phyloP scores from a whole-genome alignment of 2,329 filamentous ascomycete species.

The Ramularia endophylla region DNA sequence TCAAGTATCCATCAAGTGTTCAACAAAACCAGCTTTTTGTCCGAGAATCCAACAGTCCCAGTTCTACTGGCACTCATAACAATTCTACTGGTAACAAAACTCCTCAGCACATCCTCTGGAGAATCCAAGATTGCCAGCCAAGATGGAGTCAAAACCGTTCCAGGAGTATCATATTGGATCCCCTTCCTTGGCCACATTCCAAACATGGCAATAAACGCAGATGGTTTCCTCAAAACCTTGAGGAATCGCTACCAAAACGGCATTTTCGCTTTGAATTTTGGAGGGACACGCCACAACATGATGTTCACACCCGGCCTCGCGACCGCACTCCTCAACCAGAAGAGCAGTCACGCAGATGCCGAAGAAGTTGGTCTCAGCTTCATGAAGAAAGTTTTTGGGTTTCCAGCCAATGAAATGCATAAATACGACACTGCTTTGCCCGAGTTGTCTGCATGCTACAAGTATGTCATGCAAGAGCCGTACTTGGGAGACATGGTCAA shows the following conservation, averaged over 20 bases:
- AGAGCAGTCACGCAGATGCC: slow-evolving; percentile 26
- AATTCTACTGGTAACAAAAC: slow-evolving; percentile 16
- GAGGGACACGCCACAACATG: slow-evolving; percentile 46
- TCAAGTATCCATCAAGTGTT: background rate
- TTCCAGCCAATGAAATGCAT: slow-evolving; percentile 30
- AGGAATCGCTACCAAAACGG: slow-evolving; percentile 34
- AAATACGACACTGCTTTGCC: slow-evolving; percentile 33
- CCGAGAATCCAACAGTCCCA: slow-evolving; percentile 2
- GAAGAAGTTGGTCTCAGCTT: slow-evolving; percentile 23
- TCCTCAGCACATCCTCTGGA: slow-evolving; percentile 14
- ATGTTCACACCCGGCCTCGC: slow-evolving; percentile 45
- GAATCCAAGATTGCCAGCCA: slow-evolving; percentile 8
- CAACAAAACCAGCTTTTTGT: background rate
- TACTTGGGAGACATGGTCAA: slow-evolving; percentile 39
- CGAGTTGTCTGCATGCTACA: slow-evolving; percentile 29
- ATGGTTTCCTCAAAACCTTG: slow-evolving; percentile 39
- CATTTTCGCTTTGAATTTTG: slow-evolving; percentile 46
- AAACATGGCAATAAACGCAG: slow-evolving; percentile 43
- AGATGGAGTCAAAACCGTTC: slow-evolving; percentile 21
- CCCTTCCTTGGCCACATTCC: slow-evolving; percentile 52
- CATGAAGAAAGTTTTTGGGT: slow-evolving; percentile 37
- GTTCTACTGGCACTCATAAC: slow-evolving; percentile 4
- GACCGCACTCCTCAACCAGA: slow-evolving; percentile 36
- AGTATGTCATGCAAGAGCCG: slow-evolving; percentile 44
- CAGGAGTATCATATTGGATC: slow-evolving; percentile 53